phyloP scores from a whole-genome alignment of 31 red algal genomes.

The Porphyra umbilicalis region DNA sequence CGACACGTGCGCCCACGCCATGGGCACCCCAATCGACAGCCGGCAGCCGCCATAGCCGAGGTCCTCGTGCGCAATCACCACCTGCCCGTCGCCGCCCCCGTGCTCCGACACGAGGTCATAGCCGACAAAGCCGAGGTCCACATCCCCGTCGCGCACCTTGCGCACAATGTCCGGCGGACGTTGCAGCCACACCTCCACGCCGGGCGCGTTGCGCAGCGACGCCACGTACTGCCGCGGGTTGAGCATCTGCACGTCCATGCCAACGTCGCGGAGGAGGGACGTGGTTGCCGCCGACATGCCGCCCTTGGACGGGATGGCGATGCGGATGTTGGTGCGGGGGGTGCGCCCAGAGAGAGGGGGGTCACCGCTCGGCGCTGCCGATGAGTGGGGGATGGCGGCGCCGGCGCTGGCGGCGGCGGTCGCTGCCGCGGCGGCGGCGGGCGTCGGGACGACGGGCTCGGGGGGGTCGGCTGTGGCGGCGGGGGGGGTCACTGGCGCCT shows the following conservation, averaged over 20 bases:
- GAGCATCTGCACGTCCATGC: slow-evolving; percentile 72
- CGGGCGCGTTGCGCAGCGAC: slow-evolving; percentile 41
- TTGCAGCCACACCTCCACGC: slow-evolving; percentile 97
- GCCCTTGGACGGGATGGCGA: slow-evolving; percentile 95
- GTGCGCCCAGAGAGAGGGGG: not conserved
- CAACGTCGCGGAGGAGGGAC: slow-evolving; percentile 57
- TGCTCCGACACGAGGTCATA: slow-evolving; percentile 92
- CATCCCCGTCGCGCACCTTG: slow-evolving; percentile 90
- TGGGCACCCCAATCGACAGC: slow-evolving; percentile 83
- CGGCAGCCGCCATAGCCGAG: slow-evolving; percentile 86
- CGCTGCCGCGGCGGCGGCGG: no score
- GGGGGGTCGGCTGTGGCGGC: no score
- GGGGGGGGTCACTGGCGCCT: no score
- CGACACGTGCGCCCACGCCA: slow-evolving; percentile 67
- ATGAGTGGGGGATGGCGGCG: no score
- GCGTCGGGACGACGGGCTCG: no score
- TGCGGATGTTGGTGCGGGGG: slow-evolving; percentile 19
- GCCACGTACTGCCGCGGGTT: slow-evolving; percentile 97
- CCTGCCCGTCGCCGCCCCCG: slow-evolving; percentile 25
- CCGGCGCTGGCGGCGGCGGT: no score
- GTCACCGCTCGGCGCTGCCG: no score
- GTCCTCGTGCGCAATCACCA: slow-evolving; percentile 70
- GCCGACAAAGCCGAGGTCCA: slow-evolving; percentile 92
- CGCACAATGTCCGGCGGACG: slow-evolving; percentile 95
- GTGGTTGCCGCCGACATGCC: slow-evolving; percentile 62